A percentile compares a stretch with the other conserved stretches of the same genome.
Evolutionary conservation across 2,329 filamentous ascomycete genomes (phyloP).

Genomic region (Emergomyces pasteurianus): DNA sequence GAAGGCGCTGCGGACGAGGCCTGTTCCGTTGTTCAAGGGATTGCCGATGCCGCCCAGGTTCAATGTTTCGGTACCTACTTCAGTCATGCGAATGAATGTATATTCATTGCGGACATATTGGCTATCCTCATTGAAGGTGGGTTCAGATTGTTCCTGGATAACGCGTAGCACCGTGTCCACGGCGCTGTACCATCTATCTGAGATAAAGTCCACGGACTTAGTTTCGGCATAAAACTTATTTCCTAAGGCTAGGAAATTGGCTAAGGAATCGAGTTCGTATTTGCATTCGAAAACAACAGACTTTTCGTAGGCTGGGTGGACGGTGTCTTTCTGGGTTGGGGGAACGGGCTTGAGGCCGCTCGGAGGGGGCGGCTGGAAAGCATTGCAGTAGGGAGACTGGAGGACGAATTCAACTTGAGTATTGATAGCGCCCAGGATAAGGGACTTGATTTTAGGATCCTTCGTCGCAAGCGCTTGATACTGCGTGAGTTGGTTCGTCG

Average conservation of each 20-base stretch:
- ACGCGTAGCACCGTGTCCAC: constrained; percentile 62
- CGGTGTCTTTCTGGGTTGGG: constrained; percentile 71
- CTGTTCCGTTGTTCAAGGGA: constrained; percentile 71
- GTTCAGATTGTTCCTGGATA: constrained; percentile 62
- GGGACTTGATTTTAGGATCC: constrained; percentile 61
- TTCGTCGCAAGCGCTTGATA: constrained; percentile 78
- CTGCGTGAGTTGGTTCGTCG: constrained; percentile 82
- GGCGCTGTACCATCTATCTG: constrained; percentile 63
- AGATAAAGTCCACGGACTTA: constrained; percentile 65
- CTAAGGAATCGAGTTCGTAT: constrained; percentile 93
- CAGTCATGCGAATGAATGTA: constrained; percentile 73
- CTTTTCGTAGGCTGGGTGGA: constrained; percentile 79
- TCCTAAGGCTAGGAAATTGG: constrained; percentile 72
- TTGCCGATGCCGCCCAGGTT: constrained; percentile 77
- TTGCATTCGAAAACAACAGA: constrained; percentile 93
- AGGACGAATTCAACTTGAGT: constrained; percentile 95
- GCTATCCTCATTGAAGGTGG: constrained; percentile 66
- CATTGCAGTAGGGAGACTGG: constrained; percentile 91
- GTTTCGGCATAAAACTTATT: constrained; percentile 83
- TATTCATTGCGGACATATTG: constrained; percentile 63
- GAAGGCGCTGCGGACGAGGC: constrained; percentile 82
- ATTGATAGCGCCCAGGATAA: constrained; percentile 89
- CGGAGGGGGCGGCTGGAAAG: constrained; percentile 86
- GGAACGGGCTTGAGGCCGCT: constrained; percentile 58
- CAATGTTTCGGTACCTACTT: constrained; percentile 79